Evolutionary conservation across 495 filamentous ascomycete species (phyloP), one percentile per base, ranked within the genome.

Genomic region (Alectoria sarmentosa): DNA sequence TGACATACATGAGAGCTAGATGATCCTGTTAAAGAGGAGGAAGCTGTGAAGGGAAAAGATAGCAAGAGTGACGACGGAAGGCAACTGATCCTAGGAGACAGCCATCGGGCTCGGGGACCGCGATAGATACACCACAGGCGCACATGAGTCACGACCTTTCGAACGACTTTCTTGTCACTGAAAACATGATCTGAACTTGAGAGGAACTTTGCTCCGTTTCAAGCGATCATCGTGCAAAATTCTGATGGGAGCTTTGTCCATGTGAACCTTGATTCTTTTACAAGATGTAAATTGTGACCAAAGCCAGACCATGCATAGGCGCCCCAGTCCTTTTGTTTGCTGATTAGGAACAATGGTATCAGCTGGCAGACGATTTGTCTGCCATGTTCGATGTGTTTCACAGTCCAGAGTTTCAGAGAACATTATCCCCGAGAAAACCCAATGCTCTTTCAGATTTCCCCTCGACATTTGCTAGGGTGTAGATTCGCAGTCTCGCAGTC

Each of bases 1-100:
- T 80, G 70, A 86, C 81, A 59, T 90, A 89, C 72, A 82, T 93
- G 46, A 80, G 86, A 70, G 82, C 82, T 6, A 76, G 74, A 30
- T 80, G 66, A 70, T 38, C 32, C 14, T 34, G 5, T 7, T 1
- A 17, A 30, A 15, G 14, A 0, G 4, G 15, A 7, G 17, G 14
- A 32, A 8, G 5, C 28, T 21, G 6, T 55, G 26, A 15, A 52
- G 13, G 48, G 30, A 8, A 23, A 28, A 52, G 48, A 14, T n/a
- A 10, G 48, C 52, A 55, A 21, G 14, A 7, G 34, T 19, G 15
- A 34, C 3, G 34, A 17, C 3, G 30, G 30, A 34, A 55, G 0
- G 34, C 15, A 10, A 10, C 17, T 21, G 6, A 15, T 14, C 8
- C 15, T 6, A 19, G 15, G 28, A 28, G 52, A 34, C 15, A 30